Conservation (phyloP, 2,329 filamentous ascomycete genomes). For the Colletotrichum theobromicola region DNA sequence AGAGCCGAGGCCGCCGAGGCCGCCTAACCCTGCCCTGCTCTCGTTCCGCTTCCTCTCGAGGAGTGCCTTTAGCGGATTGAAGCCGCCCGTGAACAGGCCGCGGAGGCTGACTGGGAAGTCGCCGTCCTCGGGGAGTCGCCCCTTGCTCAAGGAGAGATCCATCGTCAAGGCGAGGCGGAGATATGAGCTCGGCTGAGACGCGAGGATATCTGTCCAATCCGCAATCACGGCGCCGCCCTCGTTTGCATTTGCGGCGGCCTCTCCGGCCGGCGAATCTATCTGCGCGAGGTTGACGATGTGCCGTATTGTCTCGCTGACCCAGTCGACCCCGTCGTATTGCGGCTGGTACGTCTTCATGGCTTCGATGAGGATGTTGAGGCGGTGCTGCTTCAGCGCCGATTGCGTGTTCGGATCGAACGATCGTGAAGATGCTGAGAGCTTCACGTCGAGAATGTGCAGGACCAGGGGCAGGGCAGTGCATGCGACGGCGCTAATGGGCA, state of each 20-base stretch:
- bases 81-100: constrained; percentile 40
- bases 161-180: constrained; percentile 48
- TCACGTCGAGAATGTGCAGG: constrained; percentile 38
- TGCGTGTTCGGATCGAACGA: constrained; percentile 35
- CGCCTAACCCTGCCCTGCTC: background rate
- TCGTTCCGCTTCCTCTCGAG: constrained; percentile 29
- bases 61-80: constrained; percentile 38
- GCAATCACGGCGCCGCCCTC: constrained; percentile 30
- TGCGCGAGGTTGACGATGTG: constrained; percentile 48
- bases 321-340: constrained; percentile 51
- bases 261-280: constrained; percentile 20
- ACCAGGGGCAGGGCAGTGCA: constrained; percentile 38
- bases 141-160: constrained; percentile 47
- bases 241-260: background rate
- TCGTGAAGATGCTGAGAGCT: constrained; percentile 29
- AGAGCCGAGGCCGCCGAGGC: background rate
- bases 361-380: constrained; percentile 49
- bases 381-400: constrained; percentile 45
- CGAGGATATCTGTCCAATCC: constrained; percentile 48
- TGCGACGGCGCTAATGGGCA: constrained; percentile 50
- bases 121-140: constrained; percentile 42
- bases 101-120: constrained; percentile 46
- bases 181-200: constrained; percentile 43
- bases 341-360: constrained; percentile 51
- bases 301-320: constrained; percentile 47